Evolutionary conservation across 805 yeast genomes (phyloP), one percentile per base, ranked within the genome.

Genomic region (Saturnispora besseyi): DNA sequence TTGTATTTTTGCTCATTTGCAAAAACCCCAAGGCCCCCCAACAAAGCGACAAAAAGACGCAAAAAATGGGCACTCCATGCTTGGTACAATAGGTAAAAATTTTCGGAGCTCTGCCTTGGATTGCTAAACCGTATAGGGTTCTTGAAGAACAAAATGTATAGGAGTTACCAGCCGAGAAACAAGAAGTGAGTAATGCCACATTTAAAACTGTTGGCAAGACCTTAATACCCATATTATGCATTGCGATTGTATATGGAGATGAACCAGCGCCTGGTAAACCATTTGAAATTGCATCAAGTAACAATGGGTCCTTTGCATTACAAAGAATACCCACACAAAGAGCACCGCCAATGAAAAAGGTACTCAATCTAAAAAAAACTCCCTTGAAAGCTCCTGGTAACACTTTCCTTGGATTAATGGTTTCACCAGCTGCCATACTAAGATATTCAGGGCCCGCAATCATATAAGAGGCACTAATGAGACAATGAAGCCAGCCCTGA

Each of bases 161-260:
- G 2, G 90, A 83, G 64, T 86, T 86, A 48, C 95, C 95, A 2
- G 95, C 88, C 33, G 88, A 81, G 55, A 86, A 82, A 3, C 88
- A 86, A 2, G 91, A 77, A 3, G 87, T 73, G 46, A 88, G 68
- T 36, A 88, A 71, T 33, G 85, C 77, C 1, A 79, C 91, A 63
- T 88, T 88, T 50, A 88, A 84, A 49, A 87, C 72, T 59, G 81
- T 78, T 36, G 95, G 93, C 48, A 87, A 71, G 0, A 77, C 79
- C 31, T 70, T 77, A 47, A 87, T 83, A 0, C 78, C 73, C 58
- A 87, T 66, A 51, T 75, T 76, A 44, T 71, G 62, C 87, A 87
- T 86, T 5, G 91, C 93, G 58, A 87, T 79, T 38, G 86, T 90
- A 60, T 82, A 86, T 1, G 96, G 91, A 21, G 88, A 80, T 10